These are phyloP conservation scores for Teratosphaeria viscida DNA, from an alignment of 2,329 filamentous ascomycete genomes.

Conservation along the genomic window DNA sequence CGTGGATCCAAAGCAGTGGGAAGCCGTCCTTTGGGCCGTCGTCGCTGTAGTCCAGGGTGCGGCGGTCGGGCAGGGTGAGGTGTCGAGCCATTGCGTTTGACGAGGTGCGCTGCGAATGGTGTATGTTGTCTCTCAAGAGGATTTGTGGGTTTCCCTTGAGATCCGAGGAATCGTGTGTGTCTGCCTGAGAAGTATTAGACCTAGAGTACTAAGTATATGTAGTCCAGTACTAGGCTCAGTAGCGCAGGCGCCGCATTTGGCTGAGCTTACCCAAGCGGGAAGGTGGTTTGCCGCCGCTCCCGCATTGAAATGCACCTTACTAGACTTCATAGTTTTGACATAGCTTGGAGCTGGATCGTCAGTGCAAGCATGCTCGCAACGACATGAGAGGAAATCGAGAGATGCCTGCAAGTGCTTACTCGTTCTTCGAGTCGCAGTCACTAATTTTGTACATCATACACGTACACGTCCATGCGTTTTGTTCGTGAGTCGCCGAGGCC, in stretches of 20 bases:
- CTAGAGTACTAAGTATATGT: background rate
- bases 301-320: background rate
- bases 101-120: too few relatives aligned
- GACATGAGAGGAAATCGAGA: too few relatives aligned
- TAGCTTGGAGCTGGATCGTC: too few relatives aligned
- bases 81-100: slow-evolving; percentile 3
- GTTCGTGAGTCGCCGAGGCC: background rate
- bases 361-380: too few relatives aligned
- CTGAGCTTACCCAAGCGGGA: background rate
- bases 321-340: too few relatives aligned
- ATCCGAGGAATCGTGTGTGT: too few relatives aligned
- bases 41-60: slow-evolving; percentile 6
- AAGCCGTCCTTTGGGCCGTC: slow-evolving; percentile 3
- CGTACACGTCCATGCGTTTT: background rate
- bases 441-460: background rate
- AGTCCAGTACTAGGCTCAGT: background rate
- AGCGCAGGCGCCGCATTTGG: background rate
- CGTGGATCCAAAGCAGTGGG: slow-evolving; percentile 8
- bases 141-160: background rate
- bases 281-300: background rate
- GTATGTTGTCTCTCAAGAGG: background rate
- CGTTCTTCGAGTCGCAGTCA: background rate
- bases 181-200: background rate
- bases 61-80: slow-evolving; percentile 6
- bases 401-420: too few relatives aligned